Evolutionary conservation across 1,139 yeast genomes (phyloP).

Genomic region (Lodderomyces orthopsilosis): DNA sequence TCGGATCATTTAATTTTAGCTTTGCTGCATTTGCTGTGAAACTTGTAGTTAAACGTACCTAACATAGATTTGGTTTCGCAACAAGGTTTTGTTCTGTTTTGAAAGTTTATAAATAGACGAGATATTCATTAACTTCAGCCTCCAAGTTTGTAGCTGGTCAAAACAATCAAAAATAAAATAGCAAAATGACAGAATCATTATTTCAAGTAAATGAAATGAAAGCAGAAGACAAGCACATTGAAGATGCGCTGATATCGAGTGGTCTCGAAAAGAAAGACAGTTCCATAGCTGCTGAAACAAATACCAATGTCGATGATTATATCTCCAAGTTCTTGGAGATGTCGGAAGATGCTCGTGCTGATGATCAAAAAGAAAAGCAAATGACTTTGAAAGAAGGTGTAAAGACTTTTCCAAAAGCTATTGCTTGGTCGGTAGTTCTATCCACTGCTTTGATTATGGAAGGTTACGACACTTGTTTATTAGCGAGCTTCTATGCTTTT

Average conservation of each 20-base stretch:
- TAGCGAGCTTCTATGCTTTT: slow-evolving; percentile 36
- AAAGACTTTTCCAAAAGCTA: slow-evolving; percentile 40
- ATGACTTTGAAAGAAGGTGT: slow-evolving; percentile 45
- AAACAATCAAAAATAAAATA: neutral
- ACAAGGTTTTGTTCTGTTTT: neutral
- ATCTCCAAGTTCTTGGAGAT: slow-evolving; percentile 42
- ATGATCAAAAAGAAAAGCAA: slow-evolving; percentile 37
- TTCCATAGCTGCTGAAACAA: slow-evolving; percentile 15
- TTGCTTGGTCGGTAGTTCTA: slow-evolving; percentile 40
- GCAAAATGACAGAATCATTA: neutral
- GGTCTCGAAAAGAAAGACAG: slow-evolving; percentile 3
- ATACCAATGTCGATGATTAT: slow-evolving; percentile 29
- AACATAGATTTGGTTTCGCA: neutral
- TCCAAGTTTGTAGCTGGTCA: neutral
- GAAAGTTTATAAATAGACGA: neutral
- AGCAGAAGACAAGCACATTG: slow-evolving; percentile 15
- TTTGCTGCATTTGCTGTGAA: neutral
- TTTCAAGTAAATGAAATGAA: slow-evolving; percentile 3
- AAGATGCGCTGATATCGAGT: slow-evolving; percentile 14
- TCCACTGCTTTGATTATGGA: slow-evolving; percentile 43
- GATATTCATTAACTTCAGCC: neutral
- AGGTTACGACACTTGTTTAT: slow-evolving; percentile 40
- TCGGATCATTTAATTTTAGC: neutral
- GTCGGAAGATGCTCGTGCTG: slow-evolving; percentile 38
- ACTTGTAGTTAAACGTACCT: neutral